A percentile compares a stretch with the other conserved stretches of the same genome.
These are phyloP conservation scores for Geranomyces michiganensis DNA, from an alignment of 192 early-diverging fungal genomes.

Conservation along the genomic window DNA sequence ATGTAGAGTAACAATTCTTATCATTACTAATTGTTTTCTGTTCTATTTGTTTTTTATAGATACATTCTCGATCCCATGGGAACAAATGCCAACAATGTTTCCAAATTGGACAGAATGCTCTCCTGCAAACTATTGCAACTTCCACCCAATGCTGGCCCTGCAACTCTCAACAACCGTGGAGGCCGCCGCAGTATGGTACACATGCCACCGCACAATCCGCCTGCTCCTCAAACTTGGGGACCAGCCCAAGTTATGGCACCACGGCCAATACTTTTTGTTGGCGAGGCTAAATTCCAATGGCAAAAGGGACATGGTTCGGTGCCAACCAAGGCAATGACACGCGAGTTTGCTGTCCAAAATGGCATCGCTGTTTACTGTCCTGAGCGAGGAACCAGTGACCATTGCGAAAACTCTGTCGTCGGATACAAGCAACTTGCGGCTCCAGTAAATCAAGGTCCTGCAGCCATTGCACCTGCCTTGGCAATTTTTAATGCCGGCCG, in stretches of 20 bases:
- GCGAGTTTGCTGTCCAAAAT: background rate
- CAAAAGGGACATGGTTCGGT: constrained; percentile 4
- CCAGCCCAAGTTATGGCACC: too few species aligned
- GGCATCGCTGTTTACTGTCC: background rate
- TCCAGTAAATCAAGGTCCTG: too few species aligned
- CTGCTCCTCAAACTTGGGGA: background rate
- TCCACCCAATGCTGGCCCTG: too few species aligned
- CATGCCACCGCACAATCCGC: background rate
- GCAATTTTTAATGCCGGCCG: too few species aligned
- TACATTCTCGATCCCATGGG: background rate
- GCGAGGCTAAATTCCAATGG: background rate
- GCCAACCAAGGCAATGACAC: background rate
- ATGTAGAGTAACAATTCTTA: too few species aligned
- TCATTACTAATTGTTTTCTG: too few species aligned
- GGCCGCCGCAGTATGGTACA: background rate
- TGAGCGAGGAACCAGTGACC: background rate
- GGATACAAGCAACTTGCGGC: too few species aligned
- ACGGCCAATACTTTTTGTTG: constrained; percentile 2
- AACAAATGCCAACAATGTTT: background rate
- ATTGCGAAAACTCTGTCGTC: too few species aligned
- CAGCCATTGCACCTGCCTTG: too few species aligned
- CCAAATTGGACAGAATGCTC: background rate
- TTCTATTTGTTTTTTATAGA: background rate
- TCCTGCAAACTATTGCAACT: background rate
- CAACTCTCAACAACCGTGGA: background rate